Conservation (phyloP, 306 rosid genomes). For the Quercus engelmannii region DNA sequence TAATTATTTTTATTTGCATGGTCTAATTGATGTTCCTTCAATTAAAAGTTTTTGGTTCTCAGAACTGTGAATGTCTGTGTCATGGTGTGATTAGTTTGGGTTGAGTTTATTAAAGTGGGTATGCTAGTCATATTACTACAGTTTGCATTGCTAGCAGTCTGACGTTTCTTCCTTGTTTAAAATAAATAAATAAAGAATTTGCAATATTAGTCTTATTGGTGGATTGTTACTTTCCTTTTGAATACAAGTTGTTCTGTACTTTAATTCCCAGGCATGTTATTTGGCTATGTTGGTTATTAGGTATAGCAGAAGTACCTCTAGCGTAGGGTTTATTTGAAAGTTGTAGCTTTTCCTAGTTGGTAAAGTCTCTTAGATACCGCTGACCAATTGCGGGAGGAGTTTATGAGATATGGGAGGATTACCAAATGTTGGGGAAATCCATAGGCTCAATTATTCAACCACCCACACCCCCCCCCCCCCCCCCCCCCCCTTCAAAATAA, state of each 20-base stretch:
- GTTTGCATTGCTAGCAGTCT: too few relatives aligned
- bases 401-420: not conserved
- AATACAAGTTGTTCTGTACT: not conserved
- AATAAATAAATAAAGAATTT: too few relatives aligned
- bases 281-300: not conserved
- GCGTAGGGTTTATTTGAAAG: not conserved
- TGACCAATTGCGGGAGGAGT: not conserved
- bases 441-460: not conserved
- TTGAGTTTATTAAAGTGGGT: not conserved
- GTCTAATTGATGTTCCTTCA: not conserved
- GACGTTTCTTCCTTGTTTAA: too few relatives aligned
- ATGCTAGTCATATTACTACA: not conserved
- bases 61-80: not conserved
- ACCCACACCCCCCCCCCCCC: not conserved
- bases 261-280: not conserved
- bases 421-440: not conserved
- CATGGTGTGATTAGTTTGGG: not conserved
- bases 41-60: not conserved
- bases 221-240: not conserved
- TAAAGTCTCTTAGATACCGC: not conserved
- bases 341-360: not conserved
- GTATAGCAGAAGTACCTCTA: not conserved
- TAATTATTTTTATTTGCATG: not conserved
- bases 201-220: not conserved
- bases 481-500: rapidly evolving